Evolutionary conservation across 345 rosid species (phyloP), one percentile per base, ranked within the genome.

Genomic region (Physaria fendleri): DNA sequence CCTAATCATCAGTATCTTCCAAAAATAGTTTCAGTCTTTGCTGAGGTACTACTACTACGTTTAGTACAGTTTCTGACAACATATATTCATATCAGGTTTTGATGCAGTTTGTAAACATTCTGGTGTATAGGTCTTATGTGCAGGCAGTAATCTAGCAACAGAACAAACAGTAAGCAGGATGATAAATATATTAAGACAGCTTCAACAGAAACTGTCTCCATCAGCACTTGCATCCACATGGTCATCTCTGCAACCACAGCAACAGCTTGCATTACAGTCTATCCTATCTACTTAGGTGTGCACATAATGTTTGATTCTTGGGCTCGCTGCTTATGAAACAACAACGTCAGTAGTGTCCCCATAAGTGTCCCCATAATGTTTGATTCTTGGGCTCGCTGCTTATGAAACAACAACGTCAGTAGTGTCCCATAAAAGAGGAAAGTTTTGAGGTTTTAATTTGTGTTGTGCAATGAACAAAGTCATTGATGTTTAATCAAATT

Each of bases 221-320:
- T 76, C 87, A 28, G 78, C 85, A 3, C 71, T 86, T 15, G 97
- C 97, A 51, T 79, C 92, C 1, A 86, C 97, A 3, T 81, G 89
- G 91, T 81, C 95, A 23, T 73, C 82, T 47, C 51, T 85, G 71
- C 91, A 84, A 69, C 97, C 97, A 12, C 95, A 85, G 65, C 97
- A 89, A 29, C 97, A 85, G 76, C 73, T 84, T 68, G 84, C 80
- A 2, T 56, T 89, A 71, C 97, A 89, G 69, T 79, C 97, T 18
- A 85, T 85, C 63, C 89, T 89, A 49, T 81, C 89, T n/a, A n/a
- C n/a, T n/a, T n/a, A n/a, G 46, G 22, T 56, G 47, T 56, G 61
- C 21, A 56, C n/a, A n/a, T 25, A 39, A 56, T 39, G 47, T 56
- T 56, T 56, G 35, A 56, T 56, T 56, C 41, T 29, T 18, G 41